These are phyloP conservation scores for Datura wrightii DNA, from an alignment of 257 asterid genomes.

Conservation along the genomic window DNA sequence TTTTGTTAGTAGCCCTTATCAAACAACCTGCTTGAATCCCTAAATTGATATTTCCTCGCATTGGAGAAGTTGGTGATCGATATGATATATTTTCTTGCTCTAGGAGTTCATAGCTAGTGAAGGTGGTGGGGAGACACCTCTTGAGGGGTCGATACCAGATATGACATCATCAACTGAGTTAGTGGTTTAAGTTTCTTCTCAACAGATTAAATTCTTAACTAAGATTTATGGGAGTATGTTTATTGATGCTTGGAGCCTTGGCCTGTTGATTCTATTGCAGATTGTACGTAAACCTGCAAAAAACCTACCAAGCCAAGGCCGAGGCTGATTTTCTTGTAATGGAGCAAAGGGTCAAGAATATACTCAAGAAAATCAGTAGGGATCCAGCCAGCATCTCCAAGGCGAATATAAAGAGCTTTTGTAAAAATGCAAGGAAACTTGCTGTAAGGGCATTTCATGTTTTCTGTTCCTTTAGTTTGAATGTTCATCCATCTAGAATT, in stretches of 20 bases:
- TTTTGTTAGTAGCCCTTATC: not conserved
- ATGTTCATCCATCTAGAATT: slow-evolving; percentile 2
- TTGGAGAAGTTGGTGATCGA: slow-evolving; percentile 3
- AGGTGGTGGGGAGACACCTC: slow-evolving; percentile 95
- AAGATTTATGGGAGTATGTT: slow-evolving; percentile 27
- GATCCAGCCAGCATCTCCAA: slow-evolving; percentile 83
- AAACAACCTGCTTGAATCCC: not conserved
- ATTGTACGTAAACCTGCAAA: slow-evolving; percentile 81
- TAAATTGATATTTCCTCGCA: not conserved
- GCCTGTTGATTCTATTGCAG: slow-evolving; percentile 46
- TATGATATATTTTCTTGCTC: slow-evolving; percentile 6
- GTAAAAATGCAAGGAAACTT: slow-evolving; percentile 92
- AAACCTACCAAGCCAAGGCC: slow-evolving; percentile 93
- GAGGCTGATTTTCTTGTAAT: slow-evolving; percentile 83
- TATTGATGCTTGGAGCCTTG: not conserved
- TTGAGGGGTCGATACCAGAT: slow-evolving; percentile 97
- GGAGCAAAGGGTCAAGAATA: slow-evolving; percentile 67
- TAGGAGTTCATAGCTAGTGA: slow-evolving; percentile 86
- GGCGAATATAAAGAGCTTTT: slow-evolving; percentile 75
- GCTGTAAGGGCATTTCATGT: slow-evolving; percentile 41
- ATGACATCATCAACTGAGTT: slow-evolving; percentile 99
- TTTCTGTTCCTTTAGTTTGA: not conserved
- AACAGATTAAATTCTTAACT: not conserved
- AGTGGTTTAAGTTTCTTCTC: slow-evolving; percentile 45
- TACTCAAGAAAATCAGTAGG: slow-evolving; percentile 79